These are phyloP conservation scores for Teratosphaeria epicoccoides DNA, from an alignment of 2,329 filamentous ascomycete genomes.

Conservation along the genomic window DNA sequence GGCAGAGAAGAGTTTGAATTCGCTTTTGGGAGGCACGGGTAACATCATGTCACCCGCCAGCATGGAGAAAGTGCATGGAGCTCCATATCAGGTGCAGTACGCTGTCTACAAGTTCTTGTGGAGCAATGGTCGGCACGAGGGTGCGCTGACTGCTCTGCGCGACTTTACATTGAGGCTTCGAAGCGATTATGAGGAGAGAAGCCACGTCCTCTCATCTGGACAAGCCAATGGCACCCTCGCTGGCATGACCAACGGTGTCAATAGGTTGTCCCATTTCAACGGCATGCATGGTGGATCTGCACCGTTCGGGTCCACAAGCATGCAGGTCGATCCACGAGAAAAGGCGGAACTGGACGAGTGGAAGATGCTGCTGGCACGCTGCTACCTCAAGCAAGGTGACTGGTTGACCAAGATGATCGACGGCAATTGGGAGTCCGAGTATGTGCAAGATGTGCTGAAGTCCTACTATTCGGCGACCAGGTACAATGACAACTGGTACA, in stretches of 20 bases:
- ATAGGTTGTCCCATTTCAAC: conserved; percentile 34
- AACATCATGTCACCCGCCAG: conserved; percentile 48
- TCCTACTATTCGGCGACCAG: conserved; percentile 87
- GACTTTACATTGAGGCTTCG: conserved; percentile 52
- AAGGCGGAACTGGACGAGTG: conserved; percentile 44
- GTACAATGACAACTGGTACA: conserved; percentile 94
- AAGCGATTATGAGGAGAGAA: conserved; percentile 43
- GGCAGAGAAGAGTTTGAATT: conserved; percentile 87
- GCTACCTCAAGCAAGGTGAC: conserved; percentile 90
- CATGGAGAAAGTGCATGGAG: conserved; percentile 37
- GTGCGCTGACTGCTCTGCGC: conserved; percentile 49
- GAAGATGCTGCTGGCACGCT: conserved; percentile 74
- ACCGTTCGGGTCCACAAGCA: conserved; percentile 20
- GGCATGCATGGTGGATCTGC: conserved; percentile 29
- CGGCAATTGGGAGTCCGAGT: conserved; percentile 78
- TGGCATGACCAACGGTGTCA: conserved; percentile 33
- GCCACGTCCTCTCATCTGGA: conserved; percentile 22
- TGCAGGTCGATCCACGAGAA: conserved; percentile 27
- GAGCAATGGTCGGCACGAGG: conserved; percentile 63
- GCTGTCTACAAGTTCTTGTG: conserved; percentile 97
- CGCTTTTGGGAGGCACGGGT: conserved; percentile 56
- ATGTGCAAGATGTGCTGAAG: conserved; percentile 77
- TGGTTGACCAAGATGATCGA: conserved; percentile 83
- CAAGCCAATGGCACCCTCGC: conserved; percentile 18
- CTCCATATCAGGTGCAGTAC: conserved; percentile 76